Base-by-base conservation (phyloP, 164 flowering plant genomes). In the Aristolochia contorta region DNA sequence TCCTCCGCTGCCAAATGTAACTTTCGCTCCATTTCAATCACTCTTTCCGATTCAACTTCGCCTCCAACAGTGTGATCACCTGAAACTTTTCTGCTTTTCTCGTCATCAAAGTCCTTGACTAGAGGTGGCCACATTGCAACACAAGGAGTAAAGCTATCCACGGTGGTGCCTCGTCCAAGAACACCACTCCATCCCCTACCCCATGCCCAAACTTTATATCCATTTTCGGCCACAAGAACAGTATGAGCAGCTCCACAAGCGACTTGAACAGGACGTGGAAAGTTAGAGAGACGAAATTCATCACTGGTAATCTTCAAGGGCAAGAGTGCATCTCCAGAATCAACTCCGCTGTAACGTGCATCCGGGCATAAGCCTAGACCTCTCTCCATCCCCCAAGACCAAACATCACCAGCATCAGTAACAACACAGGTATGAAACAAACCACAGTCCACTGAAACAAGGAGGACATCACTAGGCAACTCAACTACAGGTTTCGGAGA, bases 331-430 rank as follows among this genome's bases (percentile, higher is more conserved):
- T 92, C 98, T 23, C 98, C 98, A 4, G 82, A 50, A 65, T 87
- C 96, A 8, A 53, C 49, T 57, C 87, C 85, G 12, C 80, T 56
- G 59, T 78, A 85, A 72, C 79, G 77, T 53, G 83, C 89, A 69
- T 82, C 83, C 21, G 98, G 98, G 67, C 89, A 89, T 41, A 92
- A 69, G 37, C 98, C 98, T 55, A 84, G 85, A 22, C 98, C 98
- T 63, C 72, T 89, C 74, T 83, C 93, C 98, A 92, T 92, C 46
- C 98, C 96, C 98, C 98, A 92, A 45, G 94, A 79, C 96, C 95
- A 85, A 47, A 89, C 93, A 49, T 84, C 84, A 46, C 98, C 96
- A 7, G 71, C 77, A 0, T 82, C 79, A 16, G 93, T 80, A 65
- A 82, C 88, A 41, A 82, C 86, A 69, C 88, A 83, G 0, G 98